These are phyloP conservation scores for Microcyclospora pomicola DNA, from an alignment of 2,329 filamentous ascomycete genomes.

Conservation along the genomic window DNA sequence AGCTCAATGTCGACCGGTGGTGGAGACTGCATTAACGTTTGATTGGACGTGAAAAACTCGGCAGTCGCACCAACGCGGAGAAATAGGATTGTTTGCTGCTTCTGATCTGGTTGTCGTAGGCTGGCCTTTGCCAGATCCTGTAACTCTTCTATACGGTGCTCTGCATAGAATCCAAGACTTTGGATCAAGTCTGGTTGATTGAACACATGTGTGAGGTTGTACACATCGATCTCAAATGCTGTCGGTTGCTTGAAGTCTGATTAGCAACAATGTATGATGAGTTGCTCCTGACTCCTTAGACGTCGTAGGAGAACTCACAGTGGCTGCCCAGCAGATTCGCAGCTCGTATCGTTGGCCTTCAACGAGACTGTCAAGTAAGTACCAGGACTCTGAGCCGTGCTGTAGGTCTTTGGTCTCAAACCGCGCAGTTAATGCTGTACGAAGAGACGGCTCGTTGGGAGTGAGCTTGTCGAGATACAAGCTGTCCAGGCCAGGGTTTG, in stretches of 20 bases:
- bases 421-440: conserved; percentile 50
- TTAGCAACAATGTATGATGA: conserved; percentile 1
- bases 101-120: background rate
- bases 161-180: conserved; percentile 16
- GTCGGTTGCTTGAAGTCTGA: conserved; percentile 62
- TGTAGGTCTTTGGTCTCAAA: conserved; percentile 47
- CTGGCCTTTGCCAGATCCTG: background rate
- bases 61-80: conserved; percentile 64
- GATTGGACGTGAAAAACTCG: conserved; percentile 69
- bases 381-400: conserved; percentile 58
- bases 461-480: conserved; percentile 54
- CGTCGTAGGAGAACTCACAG: conserved; percentile 43
- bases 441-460: conserved; percentile 40
- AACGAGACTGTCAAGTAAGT: conserved; percentile 57
- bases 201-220: conserved; percentile 48
- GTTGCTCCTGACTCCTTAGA: background rate
- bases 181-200: conserved; percentile 19
- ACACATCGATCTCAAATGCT: conserved; percentile 55
- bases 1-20: conserved; percentile 64
- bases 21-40: conserved; percentile 58
- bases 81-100: conserved; percentile 38
- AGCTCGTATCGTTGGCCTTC: conserved; percentile 74
- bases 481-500: conserved; percentile 43
- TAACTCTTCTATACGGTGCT: conserved; percentile 5
- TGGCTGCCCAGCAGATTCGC: conserved; percentile 84